Base-by-base conservation (phyloP, 2,329 filamentous ascomycete genomes). In the Leptographium wingfieldii region DNA sequence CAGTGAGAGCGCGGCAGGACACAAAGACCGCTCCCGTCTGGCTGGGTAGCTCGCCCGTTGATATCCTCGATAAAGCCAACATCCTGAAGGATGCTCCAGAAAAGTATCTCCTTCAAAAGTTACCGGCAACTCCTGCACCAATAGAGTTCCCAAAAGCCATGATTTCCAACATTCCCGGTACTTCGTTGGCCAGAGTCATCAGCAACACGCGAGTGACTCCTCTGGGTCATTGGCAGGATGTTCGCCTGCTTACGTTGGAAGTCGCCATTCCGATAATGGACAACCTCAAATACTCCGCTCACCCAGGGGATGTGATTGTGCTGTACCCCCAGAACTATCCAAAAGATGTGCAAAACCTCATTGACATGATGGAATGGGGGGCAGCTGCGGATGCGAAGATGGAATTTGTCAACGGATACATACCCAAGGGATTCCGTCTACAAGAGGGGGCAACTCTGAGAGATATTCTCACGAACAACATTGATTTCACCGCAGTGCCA, bases 401-500 rank as follows among this genome's bases (percentile, higher is more conserved):
- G n/a, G 72, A 76, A 75, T 90, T 57, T 68, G 67, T 1, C 7
- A 60, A 19, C 69, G 69, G 59, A 11, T 14, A 6, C 16, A 48
- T 25, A 31, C 66, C 52, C 14, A 59, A 61, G 51, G 56, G 58
- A 61, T 60, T 60, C 53, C 55, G 58, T 40, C 38, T 56, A 62
- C n/a, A 66, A 69, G 67, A 51, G 61, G 63, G 59, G 63, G 73
- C 69, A 66, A 95, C 91, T 0, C 73, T 97, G 1, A 83, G 92
- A 33, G 78, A 82, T 51, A 80, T 99, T 0, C 77, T 99, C 5
- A 85, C 84, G 3, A 85, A 95, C 69, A 88, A 92, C 66, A 78
- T 97, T 22, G 94, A 99, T 71, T 87, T 99, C 65, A 91, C 87
- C 61, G 86, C 90, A 3, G 92, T 97, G 55, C 94, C 94, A 0